Conservation (phyloP, 306 rosid genomes). For the Trifolium subterraneum region DNA sequence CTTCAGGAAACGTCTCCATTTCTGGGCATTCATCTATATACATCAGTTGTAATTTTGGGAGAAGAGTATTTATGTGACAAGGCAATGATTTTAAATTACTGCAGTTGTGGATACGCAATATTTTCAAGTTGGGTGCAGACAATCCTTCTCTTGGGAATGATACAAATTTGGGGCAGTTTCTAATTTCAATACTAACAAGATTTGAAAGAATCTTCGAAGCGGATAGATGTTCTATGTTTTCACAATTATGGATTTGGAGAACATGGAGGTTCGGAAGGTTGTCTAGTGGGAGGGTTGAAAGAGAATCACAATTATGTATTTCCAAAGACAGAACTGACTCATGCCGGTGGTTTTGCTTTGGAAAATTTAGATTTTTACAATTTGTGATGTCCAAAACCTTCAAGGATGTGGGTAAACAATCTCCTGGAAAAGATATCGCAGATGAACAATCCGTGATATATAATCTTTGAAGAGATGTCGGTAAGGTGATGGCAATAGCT, state of each 20-base stretch:
- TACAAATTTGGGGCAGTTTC: neutral
- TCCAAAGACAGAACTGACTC: neutral
- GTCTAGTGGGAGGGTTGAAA: neutral
- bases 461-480: neutral
- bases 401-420: neutral
- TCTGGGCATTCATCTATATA: accelerated
- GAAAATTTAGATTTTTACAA: neutral
- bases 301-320: neutral
- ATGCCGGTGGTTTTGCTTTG: neutral
- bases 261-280: neutral
- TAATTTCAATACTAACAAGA: accelerated
- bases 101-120: accelerated
- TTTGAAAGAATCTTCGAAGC: neutral
- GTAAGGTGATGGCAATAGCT: neutral
- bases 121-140: neutral
- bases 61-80: constrained; percentile 13
- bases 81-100: constrained; percentile 8
- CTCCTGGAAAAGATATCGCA: neutral
- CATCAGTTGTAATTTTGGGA: neutral
- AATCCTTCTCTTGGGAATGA: neutral
- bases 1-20: neutral
- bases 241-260: neutral
- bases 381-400: accelerated
- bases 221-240: neutral
- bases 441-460: neutral